A percentile compares a stretch with the other conserved stretches of the same genome.
Conservation (phyloP, 306 rosid genomes). For the Casuarina equisetifolia region DNA sequence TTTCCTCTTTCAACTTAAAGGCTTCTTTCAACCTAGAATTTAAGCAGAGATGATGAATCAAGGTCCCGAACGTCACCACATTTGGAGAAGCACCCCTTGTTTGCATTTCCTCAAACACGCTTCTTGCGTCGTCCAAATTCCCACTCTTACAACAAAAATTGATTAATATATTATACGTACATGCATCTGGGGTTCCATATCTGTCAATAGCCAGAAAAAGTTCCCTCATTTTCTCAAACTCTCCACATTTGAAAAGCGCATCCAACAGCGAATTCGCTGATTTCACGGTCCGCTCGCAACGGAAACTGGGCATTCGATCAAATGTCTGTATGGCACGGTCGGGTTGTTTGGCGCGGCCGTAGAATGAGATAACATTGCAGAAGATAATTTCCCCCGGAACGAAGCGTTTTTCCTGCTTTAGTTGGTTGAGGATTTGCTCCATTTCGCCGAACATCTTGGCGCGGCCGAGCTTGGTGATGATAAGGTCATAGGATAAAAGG, state of each 20-base stretch:
- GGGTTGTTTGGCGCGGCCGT: conserved; percentile 61
- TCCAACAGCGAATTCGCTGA: conserved; percentile 65
- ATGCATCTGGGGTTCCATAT: conserved; percentile 51
- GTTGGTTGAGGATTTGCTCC: conserved; percentile 61
- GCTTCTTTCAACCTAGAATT: conserved; percentile 42
- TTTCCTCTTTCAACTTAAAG: conserved; percentile 51
- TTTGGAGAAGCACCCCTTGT: conserved; percentile 32
- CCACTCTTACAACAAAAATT: conserved; percentile 31
- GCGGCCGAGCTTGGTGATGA: conserved; percentile 76
- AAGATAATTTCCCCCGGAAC: conserved; percentile 54
- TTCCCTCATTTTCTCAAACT: conserved; percentile 32
- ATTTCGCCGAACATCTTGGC: conserved; percentile 72
- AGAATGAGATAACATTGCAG: conserved; percentile 70
- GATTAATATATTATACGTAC: conserved; percentile 69
- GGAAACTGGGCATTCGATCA: conserved; percentile 50
- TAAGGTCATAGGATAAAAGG: conserved; percentile 67
- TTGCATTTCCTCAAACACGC: conserved; percentile 65
- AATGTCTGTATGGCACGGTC: conserved; percentile 53
- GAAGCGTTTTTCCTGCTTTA: conserved; percentile 52
- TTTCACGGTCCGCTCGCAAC: conserved; percentile 50
- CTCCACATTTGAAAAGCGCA: conserved; percentile 48
- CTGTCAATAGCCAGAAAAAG: conserved; percentile 18
- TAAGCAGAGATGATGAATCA: conserved; percentile 50
- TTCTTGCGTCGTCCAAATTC: conserved; percentile 35
- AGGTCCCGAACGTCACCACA: conserved; percentile 58